Conservation (phyloP, 495 filamentous ascomycete species). For the Talaromyces trachyspermus region DNA sequence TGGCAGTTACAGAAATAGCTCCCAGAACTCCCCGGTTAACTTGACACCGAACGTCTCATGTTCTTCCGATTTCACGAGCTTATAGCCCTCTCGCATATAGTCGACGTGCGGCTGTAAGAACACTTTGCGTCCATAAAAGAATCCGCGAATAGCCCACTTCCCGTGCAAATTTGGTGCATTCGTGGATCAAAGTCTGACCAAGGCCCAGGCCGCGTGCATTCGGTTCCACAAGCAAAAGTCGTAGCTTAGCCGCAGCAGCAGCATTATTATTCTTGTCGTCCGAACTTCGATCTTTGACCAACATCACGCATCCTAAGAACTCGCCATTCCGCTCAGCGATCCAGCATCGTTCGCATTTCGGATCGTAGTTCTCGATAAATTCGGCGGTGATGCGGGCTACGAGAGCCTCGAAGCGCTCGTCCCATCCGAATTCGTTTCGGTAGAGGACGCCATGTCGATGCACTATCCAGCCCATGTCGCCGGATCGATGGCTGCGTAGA, state of each 20-base stretch:
- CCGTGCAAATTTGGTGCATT: slow-evolving; percentile 20
- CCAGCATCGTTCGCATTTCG: slow-evolving; percentile 20
- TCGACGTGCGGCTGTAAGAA: slow-evolving; percentile 15
- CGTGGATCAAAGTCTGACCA: slow-evolving; percentile 15
- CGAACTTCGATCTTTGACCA: slow-evolving; percentile 17
- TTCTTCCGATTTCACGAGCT: slow-evolving; percentile 17
- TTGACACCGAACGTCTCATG: slow-evolving; percentile 18
- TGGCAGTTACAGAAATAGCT: too few species aligned
- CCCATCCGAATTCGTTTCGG: slow-evolving; percentile 18
- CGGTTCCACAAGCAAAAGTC: slow-evolving; percentile 23
- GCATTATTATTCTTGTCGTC: too few species aligned
- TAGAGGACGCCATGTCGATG: slow-evolving; percentile 22
- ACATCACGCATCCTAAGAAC: slow-evolving; percentile 22
- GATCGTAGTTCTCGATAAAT: slow-evolving; percentile 22
- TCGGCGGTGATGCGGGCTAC: slow-evolving; percentile 18
- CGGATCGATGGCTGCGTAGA: slow-evolving; percentile 15
- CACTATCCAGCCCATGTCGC: slow-evolving; percentile 23
- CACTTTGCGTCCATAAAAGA: slow-evolving; percentile 22
- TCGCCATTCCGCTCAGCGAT: slow-evolving; percentile 19
- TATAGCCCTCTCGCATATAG: slow-evolving; percentile 24
- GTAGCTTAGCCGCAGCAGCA: slow-evolving; percentile 17
- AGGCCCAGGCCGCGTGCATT: slow-evolving; percentile 21
- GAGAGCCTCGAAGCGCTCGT: slow-evolving; percentile 17
- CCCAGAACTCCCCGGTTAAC: slow-evolving; percentile 19
- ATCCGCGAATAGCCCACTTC: slow-evolving; percentile 20